Percentiles rank a stretch among this genome's conserved stretches.
These are phyloP conservation scores for Xylariaceae sp. DNA, from an alignment of 2,329 filamentous ascomycete species.

Conservation along the genomic window DNA sequence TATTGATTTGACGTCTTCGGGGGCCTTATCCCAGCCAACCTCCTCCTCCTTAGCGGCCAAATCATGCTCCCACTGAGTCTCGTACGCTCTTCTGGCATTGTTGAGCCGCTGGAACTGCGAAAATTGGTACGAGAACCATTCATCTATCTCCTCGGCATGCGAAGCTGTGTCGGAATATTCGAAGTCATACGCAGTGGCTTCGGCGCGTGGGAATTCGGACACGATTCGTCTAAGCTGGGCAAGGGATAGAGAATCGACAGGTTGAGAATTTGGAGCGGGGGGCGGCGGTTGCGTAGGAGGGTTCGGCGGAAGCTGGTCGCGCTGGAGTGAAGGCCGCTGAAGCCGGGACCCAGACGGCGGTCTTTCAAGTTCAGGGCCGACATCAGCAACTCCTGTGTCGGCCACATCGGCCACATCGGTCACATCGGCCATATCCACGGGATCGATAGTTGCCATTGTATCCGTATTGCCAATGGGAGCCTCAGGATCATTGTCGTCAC, in stretches of 20 bases:
- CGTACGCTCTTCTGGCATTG: conserved; percentile 69
- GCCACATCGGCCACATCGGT: conserved; percentile 26
- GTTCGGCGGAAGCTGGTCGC: conserved; percentile 27
- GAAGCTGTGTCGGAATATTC: conserved; percentile 66
- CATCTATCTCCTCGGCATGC: conserved; percentile 85
- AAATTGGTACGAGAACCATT: conserved; percentile 93
- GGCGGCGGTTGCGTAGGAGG: conserved; percentile 27
- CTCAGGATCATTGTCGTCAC: conserved; percentile 32
- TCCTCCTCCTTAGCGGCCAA: conserved; percentile 36
- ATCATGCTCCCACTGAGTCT: conserved; percentile 65
- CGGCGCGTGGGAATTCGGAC: conserved; percentile 63
- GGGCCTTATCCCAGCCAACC: conserved; percentile 61
- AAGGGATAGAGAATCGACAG: conserved; percentile 67
- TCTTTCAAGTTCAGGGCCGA: conserved; percentile 19
- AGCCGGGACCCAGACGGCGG: conserved; percentile 15
- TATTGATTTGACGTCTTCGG: conserved; percentile 46
- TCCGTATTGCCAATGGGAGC: too few species aligned
- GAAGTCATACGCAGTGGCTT: conserved; percentile 79
- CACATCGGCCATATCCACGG: conserved; percentile 12
- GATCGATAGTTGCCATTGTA: too few species aligned
- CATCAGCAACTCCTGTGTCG: conserved; percentile 29
- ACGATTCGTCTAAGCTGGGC: conserved; percentile 69
- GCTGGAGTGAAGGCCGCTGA: conserved; percentile 27
- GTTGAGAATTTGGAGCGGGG: conserved; percentile 28
- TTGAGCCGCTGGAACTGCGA: conserved; percentile 78